Conservation (phyloP, 202 grass and related monocot species). For the Tripidium arundinaceum region DNA sequence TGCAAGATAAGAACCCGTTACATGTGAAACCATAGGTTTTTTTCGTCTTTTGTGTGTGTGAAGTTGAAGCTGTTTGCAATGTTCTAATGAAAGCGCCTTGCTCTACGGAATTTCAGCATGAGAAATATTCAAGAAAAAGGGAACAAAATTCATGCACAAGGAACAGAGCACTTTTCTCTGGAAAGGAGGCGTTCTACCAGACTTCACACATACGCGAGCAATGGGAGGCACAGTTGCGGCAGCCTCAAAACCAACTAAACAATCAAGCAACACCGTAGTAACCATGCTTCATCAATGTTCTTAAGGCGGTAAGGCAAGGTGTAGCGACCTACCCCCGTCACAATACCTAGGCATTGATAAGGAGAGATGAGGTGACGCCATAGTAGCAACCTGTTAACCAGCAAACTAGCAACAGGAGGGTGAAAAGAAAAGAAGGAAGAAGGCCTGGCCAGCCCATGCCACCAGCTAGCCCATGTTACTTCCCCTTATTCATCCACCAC, state of each 20-base stretch:
- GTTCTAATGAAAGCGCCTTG: background rate
- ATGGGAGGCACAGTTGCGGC: background rate
- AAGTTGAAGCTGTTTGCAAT: background rate
- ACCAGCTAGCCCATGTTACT: background rate
- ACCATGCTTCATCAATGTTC: background rate
- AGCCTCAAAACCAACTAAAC: background rate
- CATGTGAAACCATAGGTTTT: background rate
- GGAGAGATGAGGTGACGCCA: background rate
- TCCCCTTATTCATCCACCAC: background rate
- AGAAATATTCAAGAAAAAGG: background rate
- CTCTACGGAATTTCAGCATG: background rate
- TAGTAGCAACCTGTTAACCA: background rate
- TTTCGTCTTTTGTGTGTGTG: background rate
- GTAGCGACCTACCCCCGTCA: background rate
- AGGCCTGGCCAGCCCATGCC: background rate
- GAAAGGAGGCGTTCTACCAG: background rate
- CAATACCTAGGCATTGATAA: background rate
- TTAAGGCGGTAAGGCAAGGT: background rate
- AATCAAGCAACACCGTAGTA: background rate
- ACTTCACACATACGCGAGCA: background rate
- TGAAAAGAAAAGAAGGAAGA: background rate
- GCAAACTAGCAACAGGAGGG: background rate
- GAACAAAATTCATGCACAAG: background rate
- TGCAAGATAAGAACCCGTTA: slow-evolving; percentile 23
- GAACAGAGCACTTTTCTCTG: background rate